Evolutionary conservation across 768 basidiomycete genomes (phyloP).

Genomic region (Rickenella mellea): DNA sequence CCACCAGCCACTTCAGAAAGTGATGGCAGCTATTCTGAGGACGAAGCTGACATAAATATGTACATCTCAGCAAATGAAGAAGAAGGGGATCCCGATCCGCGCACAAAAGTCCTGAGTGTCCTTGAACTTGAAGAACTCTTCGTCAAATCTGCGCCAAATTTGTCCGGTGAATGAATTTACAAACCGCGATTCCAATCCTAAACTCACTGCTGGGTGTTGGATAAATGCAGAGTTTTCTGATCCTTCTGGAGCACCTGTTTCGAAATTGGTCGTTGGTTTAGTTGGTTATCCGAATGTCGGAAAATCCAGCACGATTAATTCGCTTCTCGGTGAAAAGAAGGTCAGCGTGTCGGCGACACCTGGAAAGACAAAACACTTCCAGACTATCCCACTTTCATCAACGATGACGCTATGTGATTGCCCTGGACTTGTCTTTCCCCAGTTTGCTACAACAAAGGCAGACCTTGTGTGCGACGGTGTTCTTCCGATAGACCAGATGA

Average conservation of each 20-base stretch:
- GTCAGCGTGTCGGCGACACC: constrained; percentile 98
- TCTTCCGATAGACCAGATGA: constrained; percentile 93
- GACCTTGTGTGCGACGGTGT: constrained; percentile 96
- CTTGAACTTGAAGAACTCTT: constrained; percentile 85
- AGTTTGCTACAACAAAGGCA: constrained; percentile 94
- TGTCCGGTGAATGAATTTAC: constrained; percentile 38
- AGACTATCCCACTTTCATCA: constrained; percentile 91
- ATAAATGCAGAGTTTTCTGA: constrained; percentile 46
- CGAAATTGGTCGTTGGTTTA: constrained; percentile 73
- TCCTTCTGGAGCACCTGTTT: constrained; percentile 42
- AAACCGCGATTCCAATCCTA: not conserved
- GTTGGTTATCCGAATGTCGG: constrained; percentile 99
- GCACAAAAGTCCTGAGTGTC: constrained; percentile 75
- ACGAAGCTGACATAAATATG: constrained; percentile 28
- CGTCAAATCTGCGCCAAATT: constrained; percentile 55
- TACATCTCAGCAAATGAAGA: constrained; percentile 50
- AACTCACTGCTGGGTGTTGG: not conserved
- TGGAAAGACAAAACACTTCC: constrained; percentile 98
- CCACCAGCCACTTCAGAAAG: constrained; percentile 17
- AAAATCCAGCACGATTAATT: constrained; percentile 97
- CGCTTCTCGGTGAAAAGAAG: constrained; percentile 91
- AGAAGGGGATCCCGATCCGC: constrained; percentile 44
- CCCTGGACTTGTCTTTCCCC: constrained; percentile 96
- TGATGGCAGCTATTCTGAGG: constrained; percentile 22
- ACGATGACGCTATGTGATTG: constrained; percentile 89